These are phyloP conservation scores for Penicillium corylophilum DNA, from an alignment of 2,329 filamentous ascomycete genomes.

Conservation along the genomic window DNA sequence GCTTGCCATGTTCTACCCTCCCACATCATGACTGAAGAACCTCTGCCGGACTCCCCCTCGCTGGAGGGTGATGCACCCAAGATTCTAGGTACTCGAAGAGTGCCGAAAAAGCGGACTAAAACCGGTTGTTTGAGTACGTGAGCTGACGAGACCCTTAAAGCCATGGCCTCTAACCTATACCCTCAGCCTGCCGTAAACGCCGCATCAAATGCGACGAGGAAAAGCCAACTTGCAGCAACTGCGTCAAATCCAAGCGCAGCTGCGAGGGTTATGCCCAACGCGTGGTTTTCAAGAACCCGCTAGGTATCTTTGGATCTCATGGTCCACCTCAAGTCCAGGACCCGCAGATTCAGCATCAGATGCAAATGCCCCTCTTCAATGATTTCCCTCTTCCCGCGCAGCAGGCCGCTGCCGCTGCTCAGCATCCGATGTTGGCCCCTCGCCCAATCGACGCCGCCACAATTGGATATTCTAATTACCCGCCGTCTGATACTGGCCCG, in stretches of 20 bases:
- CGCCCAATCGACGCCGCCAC: conserved; percentile 21
- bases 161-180: conserved; percentile 7
- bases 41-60: neutral
- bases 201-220: conserved; percentile 97
- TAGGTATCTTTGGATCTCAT: conserved; percentile 34
- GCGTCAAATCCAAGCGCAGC: conserved; percentile 47
- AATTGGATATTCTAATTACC: conserved; percentile 11
- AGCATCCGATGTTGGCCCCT: conserved; percentile 37
- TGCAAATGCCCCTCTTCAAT: conserved; percentile 17
- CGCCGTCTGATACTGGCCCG: conserved; percentile 3
- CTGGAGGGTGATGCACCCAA: conserved; percentile 15
- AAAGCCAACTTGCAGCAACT: conserved; percentile 49
- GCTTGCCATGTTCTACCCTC: neutral
- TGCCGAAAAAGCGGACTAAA: conserved; percentile 72
- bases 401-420: conserved; percentile 30
- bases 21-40: conserved; percentile 1
- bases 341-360: conserved; percentile 22
- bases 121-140: conserved; percentile 82
- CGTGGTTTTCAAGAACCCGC: conserved; percentile 42
- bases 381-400: conserved; percentile 26
- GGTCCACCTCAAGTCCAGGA: conserved; percentile 18
- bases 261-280: conserved; percentile 46
- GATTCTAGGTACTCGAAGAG: conserved; percentile 24
- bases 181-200: conserved; percentile 79
- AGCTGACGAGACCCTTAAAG: neutral